These are phyloP conservation scores for Aspergillus hortae DNA, from an alignment of 2,329 filamentous ascomycete genomes.

Conservation along the genomic window DNA sequence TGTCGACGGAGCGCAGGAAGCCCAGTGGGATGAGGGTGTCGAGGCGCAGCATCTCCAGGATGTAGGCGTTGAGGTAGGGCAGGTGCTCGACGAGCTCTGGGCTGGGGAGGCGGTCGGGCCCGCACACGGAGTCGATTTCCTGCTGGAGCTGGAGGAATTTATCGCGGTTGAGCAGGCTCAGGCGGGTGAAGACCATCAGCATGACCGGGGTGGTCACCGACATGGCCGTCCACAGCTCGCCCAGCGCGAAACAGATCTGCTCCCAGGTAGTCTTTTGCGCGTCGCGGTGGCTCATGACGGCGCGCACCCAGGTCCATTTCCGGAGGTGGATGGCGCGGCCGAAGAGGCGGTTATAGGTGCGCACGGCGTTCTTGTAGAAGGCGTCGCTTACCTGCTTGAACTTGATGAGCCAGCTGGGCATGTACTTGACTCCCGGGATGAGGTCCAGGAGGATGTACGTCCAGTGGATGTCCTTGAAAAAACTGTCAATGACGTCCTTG, in stretches of 20 bases:
- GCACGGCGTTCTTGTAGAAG: not conserved
- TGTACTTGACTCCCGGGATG: not conserved
- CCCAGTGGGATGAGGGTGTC: not conserved
- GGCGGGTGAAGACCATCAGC: not conserved
- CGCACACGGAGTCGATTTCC: not conserved
- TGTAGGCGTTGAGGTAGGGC: slow-evolving; percentile 1
- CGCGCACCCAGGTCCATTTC: not conserved
- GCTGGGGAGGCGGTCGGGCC: not conserved
- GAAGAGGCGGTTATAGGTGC: not conserved
- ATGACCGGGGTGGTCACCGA: not conserved
- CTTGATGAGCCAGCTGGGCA: not conserved
- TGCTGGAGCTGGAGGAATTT: not conserved
- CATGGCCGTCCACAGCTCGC: not conserved
- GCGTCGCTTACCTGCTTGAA: not conserved
- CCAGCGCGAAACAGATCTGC: not conserved
- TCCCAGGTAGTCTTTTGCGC: not conserved
- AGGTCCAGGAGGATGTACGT: not conserved
- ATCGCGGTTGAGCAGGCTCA: not conserved
- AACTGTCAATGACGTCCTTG: not conserved
- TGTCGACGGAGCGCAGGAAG: not conserved
- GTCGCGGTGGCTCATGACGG: not conserved
- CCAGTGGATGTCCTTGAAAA: not conserved
- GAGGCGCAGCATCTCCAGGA: not conserved
- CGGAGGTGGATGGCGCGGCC: not conserved
- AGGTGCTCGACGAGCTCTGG: not conserved